Conservation (phyloP, 192 early-diverging fungal species). For the Coemansia umbellata region DNA sequence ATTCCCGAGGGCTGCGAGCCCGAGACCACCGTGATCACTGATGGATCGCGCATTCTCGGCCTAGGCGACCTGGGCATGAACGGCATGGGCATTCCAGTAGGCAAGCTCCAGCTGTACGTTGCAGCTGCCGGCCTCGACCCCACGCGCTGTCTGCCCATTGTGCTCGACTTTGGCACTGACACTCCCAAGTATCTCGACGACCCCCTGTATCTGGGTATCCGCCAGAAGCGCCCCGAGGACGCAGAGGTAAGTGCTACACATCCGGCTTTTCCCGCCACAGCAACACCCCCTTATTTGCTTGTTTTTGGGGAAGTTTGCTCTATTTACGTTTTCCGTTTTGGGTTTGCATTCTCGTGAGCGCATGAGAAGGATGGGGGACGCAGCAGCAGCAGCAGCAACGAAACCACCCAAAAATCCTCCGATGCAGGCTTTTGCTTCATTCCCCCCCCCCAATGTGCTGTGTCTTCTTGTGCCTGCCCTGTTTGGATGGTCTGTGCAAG, state of each 20-base stretch:
- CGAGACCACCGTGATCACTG: conserved; percentile 91
- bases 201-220: conserved; percentile 84
- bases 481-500: too few species aligned
- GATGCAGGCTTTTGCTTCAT: too few species aligned
- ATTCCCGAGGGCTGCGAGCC: conserved; percentile 58
- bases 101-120: conserved; percentile 92
- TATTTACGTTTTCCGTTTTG: too few species aligned
- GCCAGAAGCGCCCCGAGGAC: conserved; percentile 61
- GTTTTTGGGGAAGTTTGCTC: too few species aligned
- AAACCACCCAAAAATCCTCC: too few species aligned
- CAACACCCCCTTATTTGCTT: too few species aligned
- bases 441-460: too few species aligned
- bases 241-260: conserved; percentile 43
- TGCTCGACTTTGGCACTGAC: conserved; percentile 90
- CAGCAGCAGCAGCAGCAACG: too few species aligned
- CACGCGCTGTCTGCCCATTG: conserved; percentile 81
- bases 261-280: neutral
- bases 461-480: too few species aligned
- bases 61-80: conserved; percentile 93
- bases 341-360: too few species aligned
- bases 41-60: conserved; percentile 91
- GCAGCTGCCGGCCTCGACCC: conserved; percentile 85
- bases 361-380: too few species aligned
- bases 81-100: conserved; percentile 94
- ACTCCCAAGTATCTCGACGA: conserved; percentile 76